phyloP scores from a whole-genome alignment of 2,329 filamentous ascomycete genomes.

The Cadophora sp. region DNA sequence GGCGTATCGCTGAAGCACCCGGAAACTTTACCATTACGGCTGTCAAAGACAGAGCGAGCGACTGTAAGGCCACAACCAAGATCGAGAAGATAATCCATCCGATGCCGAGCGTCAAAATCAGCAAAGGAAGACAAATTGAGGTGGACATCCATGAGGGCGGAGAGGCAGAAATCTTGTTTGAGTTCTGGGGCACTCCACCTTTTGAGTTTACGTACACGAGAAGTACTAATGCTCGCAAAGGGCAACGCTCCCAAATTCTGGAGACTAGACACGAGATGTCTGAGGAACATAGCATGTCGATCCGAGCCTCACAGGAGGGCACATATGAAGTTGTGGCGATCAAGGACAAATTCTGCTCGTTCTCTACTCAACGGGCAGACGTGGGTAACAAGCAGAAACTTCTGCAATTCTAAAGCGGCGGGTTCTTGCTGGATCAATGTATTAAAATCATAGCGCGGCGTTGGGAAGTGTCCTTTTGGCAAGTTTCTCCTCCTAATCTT shows the following conservation, averaged over 20 bases:
- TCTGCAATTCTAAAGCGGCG: constrained; percentile 35
- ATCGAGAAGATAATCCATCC: constrained; percentile 87
- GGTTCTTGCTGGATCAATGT: constrained; percentile 24
- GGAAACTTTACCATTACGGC: constrained; percentile 88
- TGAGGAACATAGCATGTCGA: constrained; percentile 79
- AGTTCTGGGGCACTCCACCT: constrained; percentile 93
- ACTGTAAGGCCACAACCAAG: constrained; percentile 81
- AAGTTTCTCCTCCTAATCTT: not conserved
- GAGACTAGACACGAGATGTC: constrained; percentile 91
- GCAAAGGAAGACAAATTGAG: constrained; percentile 78
- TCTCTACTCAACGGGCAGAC: constrained; percentile 72
- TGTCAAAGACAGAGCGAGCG: constrained; percentile 85
- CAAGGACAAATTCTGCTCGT: constrained; percentile 91
- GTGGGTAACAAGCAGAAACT: constrained; percentile 53
- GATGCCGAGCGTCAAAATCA: constrained; percentile 89
- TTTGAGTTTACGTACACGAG: constrained; percentile 98
- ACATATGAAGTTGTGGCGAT: constrained; percentile 98
- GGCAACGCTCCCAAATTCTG: constrained; percentile 78
- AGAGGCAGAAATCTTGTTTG: constrained; percentile 90
- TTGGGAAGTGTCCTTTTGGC: constrained; percentile 29
- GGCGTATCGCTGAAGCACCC: constrained; percentile 88
- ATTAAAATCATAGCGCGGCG: constrained; percentile 44
- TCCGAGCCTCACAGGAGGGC: constrained; percentile 89
- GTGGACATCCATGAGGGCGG: constrained; percentile 97
- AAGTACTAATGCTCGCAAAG: constrained; percentile 81